Evolutionary conservation across 2,329 filamentous ascomycete species (phyloP).

Genomic region (Penicillium janthinellum): DNA sequence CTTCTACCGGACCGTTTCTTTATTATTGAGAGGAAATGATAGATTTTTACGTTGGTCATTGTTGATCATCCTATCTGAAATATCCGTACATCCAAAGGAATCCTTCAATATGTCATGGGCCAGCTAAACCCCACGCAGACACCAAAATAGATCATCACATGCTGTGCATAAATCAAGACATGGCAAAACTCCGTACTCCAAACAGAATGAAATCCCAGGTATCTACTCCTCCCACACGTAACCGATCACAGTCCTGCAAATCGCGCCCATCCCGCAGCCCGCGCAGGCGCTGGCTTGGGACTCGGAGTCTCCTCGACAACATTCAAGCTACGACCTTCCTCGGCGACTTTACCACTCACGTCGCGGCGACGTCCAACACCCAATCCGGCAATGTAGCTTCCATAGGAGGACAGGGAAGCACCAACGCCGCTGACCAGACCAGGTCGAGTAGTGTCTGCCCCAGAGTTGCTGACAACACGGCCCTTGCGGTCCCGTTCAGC

Average conservation of each 20-base stretch:
- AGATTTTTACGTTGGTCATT: not conserved
- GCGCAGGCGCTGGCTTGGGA: conserved; percentile 26
- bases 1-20: no score
- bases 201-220: conserved; percentile 7
- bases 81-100: conserved; percentile 11
- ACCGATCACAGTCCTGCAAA: conserved; percentile 46
- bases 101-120: conserved; percentile 6
- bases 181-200: conserved; percentile 18
- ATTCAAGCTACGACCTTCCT: conserved; percentile 46
- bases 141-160: conserved; percentile 22
- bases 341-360: conserved; percentile 51
- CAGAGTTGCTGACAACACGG: conserved; percentile 48
- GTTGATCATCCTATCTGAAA: not conserved
- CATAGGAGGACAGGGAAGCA: conserved; percentile 41
- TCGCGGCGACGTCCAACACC: conserved; percentile 50
- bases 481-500: conserved; percentile 44
- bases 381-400: conserved; percentile 46
- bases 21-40: not conserved
- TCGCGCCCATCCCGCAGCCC: conserved; percentile 50
- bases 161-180: conserved; percentile 18
- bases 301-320: conserved; percentile 18
- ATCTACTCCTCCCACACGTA: conserved; percentile 4
- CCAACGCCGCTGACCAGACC: conserved; percentile 29
- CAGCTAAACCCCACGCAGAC: conserved; percentile 8
- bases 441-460: conserved; percentile 36